These are phyloP conservation scores for Globisporangium carolinianum DNA, from an alignment of 352 stramenopile genomes.

Conservation along the genomic window DNA sequence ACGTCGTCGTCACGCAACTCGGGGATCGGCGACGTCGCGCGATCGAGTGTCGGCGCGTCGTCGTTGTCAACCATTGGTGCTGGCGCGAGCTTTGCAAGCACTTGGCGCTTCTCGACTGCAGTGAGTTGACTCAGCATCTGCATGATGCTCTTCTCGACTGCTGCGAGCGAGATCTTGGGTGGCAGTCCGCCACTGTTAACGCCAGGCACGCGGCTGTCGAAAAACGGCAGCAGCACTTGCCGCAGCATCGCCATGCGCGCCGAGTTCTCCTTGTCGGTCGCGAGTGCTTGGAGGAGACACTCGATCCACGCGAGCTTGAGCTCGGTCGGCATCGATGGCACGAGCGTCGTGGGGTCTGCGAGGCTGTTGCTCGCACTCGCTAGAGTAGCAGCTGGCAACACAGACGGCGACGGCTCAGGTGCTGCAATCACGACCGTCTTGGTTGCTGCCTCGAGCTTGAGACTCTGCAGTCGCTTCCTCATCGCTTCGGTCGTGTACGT, in stretches of 20 bases:
- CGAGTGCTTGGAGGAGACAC: constrained; percentile 27
- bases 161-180: constrained; percentile 10
- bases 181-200: no score
- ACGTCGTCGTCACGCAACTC: constrained; percentile 11
- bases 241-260: constrained; percentile 38
- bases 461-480: constrained; percentile 20
- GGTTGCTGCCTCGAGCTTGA: constrained; percentile 10
- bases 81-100: constrained; percentile 20
- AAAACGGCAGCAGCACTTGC: constrained; percentile 39
- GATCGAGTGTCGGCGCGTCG: constrained; percentile 12
- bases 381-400: no score
- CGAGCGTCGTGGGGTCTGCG: constrained; percentile 22
- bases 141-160: constrained; percentile 22
- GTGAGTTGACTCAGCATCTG: constrained; percentile 20
- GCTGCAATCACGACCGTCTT: constrained; percentile 6
- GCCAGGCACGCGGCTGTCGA: constrained; percentile 27
- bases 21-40: constrained; percentile 29
- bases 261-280: constrained; percentile 35
- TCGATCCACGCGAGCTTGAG: constrained; percentile 63
- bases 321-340: constrained; percentile 38
- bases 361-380: constrained; percentile 16
- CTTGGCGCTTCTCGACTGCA: constrained; percentile 17
- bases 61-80: constrained; percentile 1
- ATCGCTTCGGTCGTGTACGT: constrained; percentile 37
- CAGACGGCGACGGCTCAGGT: constrained; percentile 1